phyloP scores from a whole-genome alignment of 2,329 filamentous ascomycete genomes.

The Pestalotiopsis sp. region DNA sequence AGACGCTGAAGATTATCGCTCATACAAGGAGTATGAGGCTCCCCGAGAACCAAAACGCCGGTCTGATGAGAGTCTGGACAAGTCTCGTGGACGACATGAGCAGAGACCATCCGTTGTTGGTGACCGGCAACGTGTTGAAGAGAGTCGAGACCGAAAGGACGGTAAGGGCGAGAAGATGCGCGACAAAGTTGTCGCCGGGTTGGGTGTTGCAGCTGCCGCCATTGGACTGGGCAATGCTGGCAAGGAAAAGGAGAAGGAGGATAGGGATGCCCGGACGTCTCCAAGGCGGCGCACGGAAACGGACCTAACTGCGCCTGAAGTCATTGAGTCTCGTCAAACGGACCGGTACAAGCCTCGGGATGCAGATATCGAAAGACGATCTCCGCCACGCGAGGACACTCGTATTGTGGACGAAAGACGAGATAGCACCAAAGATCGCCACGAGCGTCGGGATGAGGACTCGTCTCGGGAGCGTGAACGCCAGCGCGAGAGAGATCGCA shows the following conservation, averaged over 20 bases:
- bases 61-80: slow-evolving; percentile 30
- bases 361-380: slow-evolving; percentile 23
- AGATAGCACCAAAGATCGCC: slow-evolving; percentile 15
- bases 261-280: slow-evolving; percentile 28
- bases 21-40: slow-evolving; percentile 32
- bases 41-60: slow-evolving; percentile 30
- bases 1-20: slow-evolving; percentile 44
- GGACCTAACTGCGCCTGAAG: slow-evolving; percentile 25
- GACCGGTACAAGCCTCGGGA: slow-evolving; percentile 33
- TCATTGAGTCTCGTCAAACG: slow-evolving; percentile 20
- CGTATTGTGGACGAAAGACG: slow-evolving; percentile 25
- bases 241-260: slow-evolving; percentile 41
- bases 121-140: slow-evolving; percentile 24
- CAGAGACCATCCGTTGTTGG: slow-evolving; percentile 21
- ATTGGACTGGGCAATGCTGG: slow-evolving; percentile 42
- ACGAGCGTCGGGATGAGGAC: slow-evolving; percentile 17
- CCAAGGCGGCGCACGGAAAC: slow-evolving; percentile 27
- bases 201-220: slow-evolving; percentile 51
- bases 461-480: slow-evolving; percentile 20
- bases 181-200: slow-evolving; percentile 49
- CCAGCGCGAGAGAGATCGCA: slow-evolving; percentile 11
- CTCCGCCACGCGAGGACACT: slow-evolving; percentile 24
- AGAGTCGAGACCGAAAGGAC: slow-evolving; percentile 27
- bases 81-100: slow-evolving; percentile 23
- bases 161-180: slow-evolving; percentile 36